A percentile compares a stretch with the other conserved stretches of the same genome.
These are phyloP conservation scores for Heterobasidion occidentale DNA, from an alignment of 1,284 basidiomycete genomes.

Conservation along the genomic window DNA sequence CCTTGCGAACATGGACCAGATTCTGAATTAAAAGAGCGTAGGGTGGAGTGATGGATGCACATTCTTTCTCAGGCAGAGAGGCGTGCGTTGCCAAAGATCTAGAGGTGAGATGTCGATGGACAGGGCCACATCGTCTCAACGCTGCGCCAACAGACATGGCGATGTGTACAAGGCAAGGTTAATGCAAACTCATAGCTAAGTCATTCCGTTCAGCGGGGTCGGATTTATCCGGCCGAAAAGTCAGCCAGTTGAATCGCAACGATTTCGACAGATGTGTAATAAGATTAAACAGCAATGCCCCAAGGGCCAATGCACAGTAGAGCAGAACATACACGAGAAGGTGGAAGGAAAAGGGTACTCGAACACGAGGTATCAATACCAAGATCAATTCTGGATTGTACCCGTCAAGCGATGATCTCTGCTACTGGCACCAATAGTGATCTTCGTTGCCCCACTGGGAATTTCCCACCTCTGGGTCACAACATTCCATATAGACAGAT, in stretches of 20 bases:
- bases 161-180: background rate
- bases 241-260: background rate
- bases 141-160: constrained; percentile 7
- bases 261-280: background rate
- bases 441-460: constrained; percentile 32
- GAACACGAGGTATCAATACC: too few relatives aligned
- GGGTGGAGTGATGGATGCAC: constrained; percentile 82
- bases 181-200: background rate
- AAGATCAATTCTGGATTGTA: background rate
- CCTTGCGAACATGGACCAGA: constrained; percentile 62
- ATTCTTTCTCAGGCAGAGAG: constrained; percentile 52
- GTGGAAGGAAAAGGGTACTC: too few relatives aligned
- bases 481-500: constrained; percentile 37
- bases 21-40: constrained; percentile 76
- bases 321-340: too few relatives aligned
- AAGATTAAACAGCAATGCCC: too few relatives aligned
- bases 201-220: background rate
- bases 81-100: constrained; percentile 49
- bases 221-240: background rate
- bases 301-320: too few relatives aligned
- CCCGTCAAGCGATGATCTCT: constrained; percentile 37
- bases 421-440: constrained; percentile 48
- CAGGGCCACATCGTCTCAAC: constrained; percentile 8
- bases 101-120: constrained; percentile 6
- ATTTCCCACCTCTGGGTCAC: constrained; percentile 36